Base-by-base conservation (phyloP, 2,329 filamentous ascomycete genomes). In the Penicillium vulpinum region DNA sequence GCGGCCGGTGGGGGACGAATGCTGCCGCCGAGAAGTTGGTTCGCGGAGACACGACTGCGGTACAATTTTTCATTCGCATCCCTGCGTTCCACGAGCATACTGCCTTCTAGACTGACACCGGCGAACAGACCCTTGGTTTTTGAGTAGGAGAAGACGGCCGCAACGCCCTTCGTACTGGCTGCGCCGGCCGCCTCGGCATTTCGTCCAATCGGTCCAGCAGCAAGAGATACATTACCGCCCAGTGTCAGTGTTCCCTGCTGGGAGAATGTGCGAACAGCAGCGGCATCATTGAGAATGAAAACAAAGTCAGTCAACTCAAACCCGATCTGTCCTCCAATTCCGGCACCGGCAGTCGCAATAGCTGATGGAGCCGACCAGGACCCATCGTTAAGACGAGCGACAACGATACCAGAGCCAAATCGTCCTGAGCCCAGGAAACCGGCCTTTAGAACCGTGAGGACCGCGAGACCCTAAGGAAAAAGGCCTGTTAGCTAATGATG, bases 11-110 rank as follows among this genome's bases (percentile, higher is more conserved):
- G 93, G 1, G 92, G 85, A 40, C 86, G 83, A 38, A 97, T 85
- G 33, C 83, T 82, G 33, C 94, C 94, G 55, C 84, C 85, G 36
- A 99, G 84, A 43, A 99, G 84, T 72, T 96, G 89, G 61, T 83
- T 80, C 15, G 94, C 94, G 9, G 90, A 92, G 74, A 90, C 84
- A 59, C 89, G 86, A 57, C 88, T 85, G 60, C 91, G 90, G 75
- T 99, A 99, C 59, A 99, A 84, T 78, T 96, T 96, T 78, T 96
- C 90, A 72, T 99, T 99, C 66, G 94, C 94, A 76, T 99, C 94
- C 77, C 92, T 89, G 62, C 94, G 86, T 79, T 99, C 94, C 62
- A 97, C 90, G 63, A 99, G 88, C 51, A 90, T 92, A 60, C 89
- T 93, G 22, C 94, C 94, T 75, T 99, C 94, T 64, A 99, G 80